Evolutionary conservation across 768 basidiomycete genomes (phyloP), one percentile per base, ranked within the genome.

Genomic region (Lactifluus hygrophoroides): DNA sequence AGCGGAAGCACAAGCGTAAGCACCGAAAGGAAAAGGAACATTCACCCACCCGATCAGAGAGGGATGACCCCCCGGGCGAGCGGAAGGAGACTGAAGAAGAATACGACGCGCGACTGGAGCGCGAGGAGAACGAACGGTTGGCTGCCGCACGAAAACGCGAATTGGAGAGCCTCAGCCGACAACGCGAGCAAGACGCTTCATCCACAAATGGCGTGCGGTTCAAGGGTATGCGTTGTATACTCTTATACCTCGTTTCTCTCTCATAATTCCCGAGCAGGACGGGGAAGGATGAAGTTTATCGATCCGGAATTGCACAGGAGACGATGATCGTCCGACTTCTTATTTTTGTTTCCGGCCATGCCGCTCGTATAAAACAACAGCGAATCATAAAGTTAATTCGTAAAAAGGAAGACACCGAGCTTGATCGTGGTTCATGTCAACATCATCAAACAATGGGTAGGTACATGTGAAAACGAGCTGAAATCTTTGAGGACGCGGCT

Each of bases 231-330:
- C 62, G 13, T 37, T 38, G 32, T 32, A 5, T 32, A 32, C 32
- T 32, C 10, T 5, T 10, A 32, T 32, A 28, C 34, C 53, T 32
- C 17, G 3, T 54, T 25, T 21, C 57, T 53, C 25, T 25, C 60
- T 63, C 35, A 59, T 19, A 5, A 32, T 38, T 21, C 3, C 8
- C 16, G 48, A 11, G 14, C 49, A 83, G 81, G 83, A 19, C 80
- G 84, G 21, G 84, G 84, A 45, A 72, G 82, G 59, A 85, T 85
- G 84, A 84, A 83, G 63, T 85, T 75, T 62, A 67, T 84, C 38
- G 84, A 85, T 66, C 84, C 84, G 32, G 84, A 81, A 63, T 58
- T 74, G 46, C 71, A 71, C 35, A 67, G 71, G 3, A 64, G 69
- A 35, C 64, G 68, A 47, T 54, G 42, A 34, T 49, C 40, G 27